A percentile compares a stretch with the other conserved stretches of the same genome.
phyloP scores from a whole-genome alignment of 2,329 filamentous ascomycete species.

The Epichloe amarillans region DNA sequence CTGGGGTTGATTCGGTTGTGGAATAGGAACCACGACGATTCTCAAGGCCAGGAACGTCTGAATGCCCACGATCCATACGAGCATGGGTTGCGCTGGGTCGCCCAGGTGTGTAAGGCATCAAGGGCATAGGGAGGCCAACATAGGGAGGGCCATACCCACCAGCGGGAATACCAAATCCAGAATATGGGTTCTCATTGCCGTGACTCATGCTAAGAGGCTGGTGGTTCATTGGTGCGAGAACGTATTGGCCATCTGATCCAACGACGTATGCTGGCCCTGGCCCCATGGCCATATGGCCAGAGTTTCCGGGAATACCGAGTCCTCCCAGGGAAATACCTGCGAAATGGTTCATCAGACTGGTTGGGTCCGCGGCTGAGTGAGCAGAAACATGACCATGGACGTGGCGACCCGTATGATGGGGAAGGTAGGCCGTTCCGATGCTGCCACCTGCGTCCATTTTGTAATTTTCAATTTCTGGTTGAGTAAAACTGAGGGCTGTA shows the following conservation, averaged over 20 bases:
- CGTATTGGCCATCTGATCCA: slow-evolving; percentile 25
- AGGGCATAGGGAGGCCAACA: slow-evolving; percentile 22
- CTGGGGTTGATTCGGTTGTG: slow-evolving; percentile 51
- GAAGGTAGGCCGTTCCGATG: slow-evolving; percentile 18
- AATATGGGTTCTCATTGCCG: slow-evolving; percentile 20
- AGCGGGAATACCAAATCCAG: slow-evolving; percentile 18
- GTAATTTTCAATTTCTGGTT: slow-evolving; percentile 14
- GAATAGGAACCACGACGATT: slow-evolving; percentile 56
- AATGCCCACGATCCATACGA: slow-evolving; percentile 32
- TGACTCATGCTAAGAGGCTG: slow-evolving; percentile 24
- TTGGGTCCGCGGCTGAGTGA: slow-evolving; percentile 18
- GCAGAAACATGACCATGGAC: slow-evolving; percentile 17
- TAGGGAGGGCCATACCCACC: slow-evolving; percentile 24
- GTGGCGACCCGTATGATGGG: slow-evolving; percentile 17
- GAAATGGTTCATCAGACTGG: slow-evolving; percentile 21
- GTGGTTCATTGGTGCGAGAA: slow-evolving; percentile 23
- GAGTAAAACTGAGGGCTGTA: slow-evolving; percentile 21
- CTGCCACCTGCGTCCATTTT: slow-evolving; percentile 24
- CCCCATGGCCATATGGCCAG: slow-evolving; percentile 19
- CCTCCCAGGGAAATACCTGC: slow-evolving; percentile 24
- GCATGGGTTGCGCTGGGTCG: slow-evolving; percentile 30
- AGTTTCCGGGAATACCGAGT: slow-evolving; percentile 19
- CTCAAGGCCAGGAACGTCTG: slow-evolving; percentile 48
- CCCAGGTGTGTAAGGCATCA: slow-evolving; percentile 41
- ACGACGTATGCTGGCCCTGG: slow-evolving; percentile 24